Base-by-base conservation (phyloP, 352 stramenopile genomes). In the Globisporangium middletonii region DNA sequence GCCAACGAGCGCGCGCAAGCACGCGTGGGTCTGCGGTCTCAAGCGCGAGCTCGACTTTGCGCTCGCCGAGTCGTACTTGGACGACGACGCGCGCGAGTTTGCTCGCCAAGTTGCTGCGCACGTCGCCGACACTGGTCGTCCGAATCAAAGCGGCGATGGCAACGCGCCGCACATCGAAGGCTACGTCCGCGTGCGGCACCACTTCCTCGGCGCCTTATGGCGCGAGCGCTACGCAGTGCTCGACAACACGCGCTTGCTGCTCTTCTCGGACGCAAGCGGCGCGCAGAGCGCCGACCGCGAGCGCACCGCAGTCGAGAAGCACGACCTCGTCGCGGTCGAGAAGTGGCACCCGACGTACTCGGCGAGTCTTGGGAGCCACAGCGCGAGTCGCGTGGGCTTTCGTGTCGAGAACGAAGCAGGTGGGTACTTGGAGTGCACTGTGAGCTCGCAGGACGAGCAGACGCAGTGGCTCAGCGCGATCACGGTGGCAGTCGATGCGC, bases 11-110 rank as follows among this genome's bases (percentile, higher is more conserved):
- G 38, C 68, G 12, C 56, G 48, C 0, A 89, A 88, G 50, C 51
- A 69, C 18, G 60, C 65, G 18, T 92, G 82, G 82, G 53, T 89
- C 0, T 70, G 79, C 28, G 67, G 69, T 0, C 62, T 89, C 16
- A 71, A 85, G 27, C 68, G 84, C 43, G 79, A 88, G 28, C 65
- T 87, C 0, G 73, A 86, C 19, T 88, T 88, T 53, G 66, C 71
- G 3, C 58, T 83, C 3, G 77, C 75, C 2, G 79, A 92, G 54
- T 58, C 62, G 44, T 86, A 81, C 26, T 55, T 89, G 41, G 79
- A 83, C 28, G 68, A 86, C 41, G 72, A 83, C 0, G 77, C 75
- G 3, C 68, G 69, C 23, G 65, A 72, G 55, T 84, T 89, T 49
- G 73, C 73, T 4, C 73, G 75, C 16, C 71, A 83, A 42, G 79